Evolutionary conservation across 805 yeast genomes (phyloP), one percentile per base, ranked within the genome.

Genomic region (Hanseniaspora meyeri): DNA sequence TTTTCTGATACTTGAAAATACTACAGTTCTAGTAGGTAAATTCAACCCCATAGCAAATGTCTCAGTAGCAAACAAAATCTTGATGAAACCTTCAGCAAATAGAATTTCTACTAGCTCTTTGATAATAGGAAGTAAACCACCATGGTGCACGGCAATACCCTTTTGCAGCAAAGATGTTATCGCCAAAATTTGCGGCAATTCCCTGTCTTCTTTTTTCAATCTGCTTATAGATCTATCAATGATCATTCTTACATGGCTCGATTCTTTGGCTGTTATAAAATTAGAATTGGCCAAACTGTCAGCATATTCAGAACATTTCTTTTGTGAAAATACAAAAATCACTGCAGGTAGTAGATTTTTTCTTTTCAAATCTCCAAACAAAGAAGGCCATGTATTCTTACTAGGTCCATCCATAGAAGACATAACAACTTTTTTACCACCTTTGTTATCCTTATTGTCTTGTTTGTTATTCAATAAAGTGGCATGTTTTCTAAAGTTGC

Each of bases 11-110:
- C 85, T 87, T 60, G 88, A 79, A 68, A 93, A 93, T 0, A 91
- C 90, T 38, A 93, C 98, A 0, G 98, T 93, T 71, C 96, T 82
- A 0, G 98, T 91, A 12, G 98, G 98, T 65, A 93, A 74, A 66
- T 93, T 93, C 66, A 93, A 77, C 14, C 98, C 98, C 97, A 93
- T 93, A 7, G 98, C 97, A 75, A 93, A 91, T 0, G 98, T 93
- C 69, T 93, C 98, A 0, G 98, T 93, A 0, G 98, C 97, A 72
- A 93, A 93, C 53, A 93, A 72, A 1, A 91, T 93, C 68, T 89
- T 90, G 46, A 93, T 86, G 52, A 91, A 74, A 0, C 95, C 83
- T 62, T 80, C 83, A 0, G 97, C 82, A 71, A 93, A 93, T 49
- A 93, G 70, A 57, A 93, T 90, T 69, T 93, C 98, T 60, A 90